Conservation (phyloP, 306 rosid genomes). For the Dalbergia cultrata region DNA sequence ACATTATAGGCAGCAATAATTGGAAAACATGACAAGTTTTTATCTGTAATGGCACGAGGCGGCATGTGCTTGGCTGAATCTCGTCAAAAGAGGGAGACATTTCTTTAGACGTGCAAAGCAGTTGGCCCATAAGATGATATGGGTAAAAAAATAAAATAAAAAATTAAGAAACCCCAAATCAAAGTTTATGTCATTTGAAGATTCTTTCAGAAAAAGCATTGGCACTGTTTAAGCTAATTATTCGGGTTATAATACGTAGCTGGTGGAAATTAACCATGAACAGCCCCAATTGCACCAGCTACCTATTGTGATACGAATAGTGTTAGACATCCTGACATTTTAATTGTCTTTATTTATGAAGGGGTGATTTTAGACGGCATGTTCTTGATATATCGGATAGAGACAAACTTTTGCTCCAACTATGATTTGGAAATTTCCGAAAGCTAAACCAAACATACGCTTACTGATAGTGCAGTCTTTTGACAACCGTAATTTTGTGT, state of each 20-base stretch:
- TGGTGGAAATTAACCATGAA: background rate
- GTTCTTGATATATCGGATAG: background rate
- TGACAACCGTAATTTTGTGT: background rate
- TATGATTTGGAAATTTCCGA: no score
- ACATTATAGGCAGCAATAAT: background rate
- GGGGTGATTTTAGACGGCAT: background rate
- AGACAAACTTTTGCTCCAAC: no score
- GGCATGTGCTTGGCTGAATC: conserved; percentile 15
- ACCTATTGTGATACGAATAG: no score
- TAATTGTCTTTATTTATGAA: conserved; percentile 17
- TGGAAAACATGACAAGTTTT: conserved; percentile 7
- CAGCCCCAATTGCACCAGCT: no score
- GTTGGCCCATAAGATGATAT: no score
- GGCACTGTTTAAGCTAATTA: conserved; percentile 15
- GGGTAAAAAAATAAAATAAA: background rate
- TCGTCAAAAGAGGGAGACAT: background rate
- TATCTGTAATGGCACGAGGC: conserved; percentile 16
- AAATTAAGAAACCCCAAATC: background rate
- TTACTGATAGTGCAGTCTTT: background rate
- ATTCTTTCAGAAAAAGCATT: conserved; percentile 17
- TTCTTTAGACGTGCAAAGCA: background rate
- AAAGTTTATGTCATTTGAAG: conserved; percentile 27
- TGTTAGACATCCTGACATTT: conserved; percentile 5
- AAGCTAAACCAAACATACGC: no score
- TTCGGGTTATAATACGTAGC: conserved; percentile 15